A percentile compares a stretch with the other conserved stretches of the same genome.
These are phyloP conservation scores for Sarocladium kiliense DNA, from an alignment of 2,329 filamentous ascomycete species.

Conservation along the genomic window DNA sequence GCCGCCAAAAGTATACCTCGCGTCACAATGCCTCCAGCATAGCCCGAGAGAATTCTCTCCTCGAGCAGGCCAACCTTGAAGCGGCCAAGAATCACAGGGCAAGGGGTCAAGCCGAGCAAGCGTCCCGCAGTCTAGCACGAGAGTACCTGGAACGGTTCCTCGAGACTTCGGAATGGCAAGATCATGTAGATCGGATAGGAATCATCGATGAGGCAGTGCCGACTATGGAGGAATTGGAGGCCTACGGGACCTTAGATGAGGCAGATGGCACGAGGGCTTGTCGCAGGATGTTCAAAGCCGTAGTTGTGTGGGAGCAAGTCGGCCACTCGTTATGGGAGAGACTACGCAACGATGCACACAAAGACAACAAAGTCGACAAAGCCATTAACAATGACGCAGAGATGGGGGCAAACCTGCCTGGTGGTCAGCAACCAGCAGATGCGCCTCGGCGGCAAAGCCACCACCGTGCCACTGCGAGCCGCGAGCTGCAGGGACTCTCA, in stretches of 20 bases:
- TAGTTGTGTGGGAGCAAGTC: conserved; percentile 32
- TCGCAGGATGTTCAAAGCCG: conserved; percentile 31
- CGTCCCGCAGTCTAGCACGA: conserved; percentile 23
- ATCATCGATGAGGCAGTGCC: conserved; percentile 28
- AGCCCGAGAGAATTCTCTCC: background rate
- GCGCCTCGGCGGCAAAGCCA: background rate
- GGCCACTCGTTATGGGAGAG: conserved; percentile 28
- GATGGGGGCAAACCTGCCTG: background rate
- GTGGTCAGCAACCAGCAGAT: background rate
- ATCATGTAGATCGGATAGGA: conserved; percentile 26
- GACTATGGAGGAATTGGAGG: conserved; percentile 26
- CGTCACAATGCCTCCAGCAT: background rate
- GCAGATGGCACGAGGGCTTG: conserved; percentile 30
- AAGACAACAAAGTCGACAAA: background rate
- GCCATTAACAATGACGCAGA: background rate
- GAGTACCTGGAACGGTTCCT: conserved; percentile 27
- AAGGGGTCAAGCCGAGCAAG: conserved; percentile 1
- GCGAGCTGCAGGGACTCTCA: background rate
- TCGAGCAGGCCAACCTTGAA: background rate
- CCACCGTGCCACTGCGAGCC: background rate
- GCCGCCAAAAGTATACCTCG: background rate
- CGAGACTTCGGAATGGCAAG: conserved; percentile 22
- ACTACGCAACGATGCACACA: conserved; percentile 12
- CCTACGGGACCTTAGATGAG: conserved; percentile 26
- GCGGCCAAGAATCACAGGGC: background rate